Evolutionary conservation across 2,329 filamentous ascomycete species (phyloP), one percentile per base, ranked within the genome.

Genomic region (Apiospora marii): DNA sequence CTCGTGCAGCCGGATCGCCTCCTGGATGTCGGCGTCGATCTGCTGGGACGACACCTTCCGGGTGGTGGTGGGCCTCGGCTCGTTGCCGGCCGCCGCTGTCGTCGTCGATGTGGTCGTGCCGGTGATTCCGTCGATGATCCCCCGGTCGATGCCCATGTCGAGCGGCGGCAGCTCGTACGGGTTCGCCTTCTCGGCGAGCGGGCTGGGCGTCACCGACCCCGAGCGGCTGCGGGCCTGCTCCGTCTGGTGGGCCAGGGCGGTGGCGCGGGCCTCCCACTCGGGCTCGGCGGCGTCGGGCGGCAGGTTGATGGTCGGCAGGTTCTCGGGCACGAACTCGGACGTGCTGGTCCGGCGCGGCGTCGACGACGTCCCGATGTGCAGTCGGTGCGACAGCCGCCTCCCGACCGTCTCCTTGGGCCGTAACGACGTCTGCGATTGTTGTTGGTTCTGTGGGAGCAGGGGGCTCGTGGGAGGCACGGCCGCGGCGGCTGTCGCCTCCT

Each of bases 1-100:
- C 83, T 99, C 96, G 81, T 99, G 96, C 75, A 98, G 87, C 74
- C 93, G 89, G 80, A 99, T 99, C n/a, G 96, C 96, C 83, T 97
- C 92, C 83, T 98, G 96, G 73, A 99, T 98, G 82, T 94, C 92
- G 73, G 89, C 87, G 80, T 92, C 90, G 71, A 88, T 87, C 72
- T 83, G 83, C 79, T 88, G 85, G 68, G 85, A 86, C 70, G 85
- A 87, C 48, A 89, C 85, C 13, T 79, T 79, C 48, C 78, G 79
- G 24, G 72, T 74, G 34, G 67, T 58, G 41, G 27, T 74, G 73
- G 71, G 74, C 71, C 72, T 71, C 76, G 76, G 75, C 6, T 34
- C 53, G 53, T 61, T 64, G 19, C 34, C 58, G 7, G 58, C 58
- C 8, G 58, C 34, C 30, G 58, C 58, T 5, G 58, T 64, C 7